Base-by-base conservation (phyloP, 2,329 filamentous ascomycete species). In the Alternaria novae-zelandiae region DNA sequence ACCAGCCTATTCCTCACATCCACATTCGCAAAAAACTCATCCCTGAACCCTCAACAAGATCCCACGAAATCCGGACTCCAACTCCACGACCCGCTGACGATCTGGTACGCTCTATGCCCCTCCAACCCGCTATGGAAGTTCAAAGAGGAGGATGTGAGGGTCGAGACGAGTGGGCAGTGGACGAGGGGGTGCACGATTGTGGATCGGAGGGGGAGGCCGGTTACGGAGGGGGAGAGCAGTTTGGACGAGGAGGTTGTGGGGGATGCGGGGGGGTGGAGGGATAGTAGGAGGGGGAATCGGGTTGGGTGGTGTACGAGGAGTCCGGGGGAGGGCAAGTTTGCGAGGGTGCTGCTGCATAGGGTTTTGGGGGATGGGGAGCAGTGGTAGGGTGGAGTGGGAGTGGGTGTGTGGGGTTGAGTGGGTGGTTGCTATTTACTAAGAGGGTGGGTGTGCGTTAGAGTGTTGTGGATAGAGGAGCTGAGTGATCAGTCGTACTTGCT, bases 81-180 rank as follows among this genome's bases (percentile, higher is more conserved):
- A 57, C 71, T 86, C 8, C 84, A 86, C 65, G 84, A 86, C 66
- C 84, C 84, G 6, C 71, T 81, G 13, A 75, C 74, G 3, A 72
- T 82, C 3, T 82, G 79, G 79, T 81, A 81, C 59, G 72, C 70
- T 6, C 55, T 80, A 2, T 67, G 66, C 1, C 13, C 70, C 2
- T 36, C 45, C 2, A 63, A 73, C 21, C 13, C 64, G 0, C 59
- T 54, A 1, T 83, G 82, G 82, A 65, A 76, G 23, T 76, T 83
- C 55, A 74, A 71, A 17, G 68, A 73, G n/a, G 75, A 97, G 79
- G 96, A 99, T 78, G 90, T 99, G 59, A 87, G 96, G 20, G 85
- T 99, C 44, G 96, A 99, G 82, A 96, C 94, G 0, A 83, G 87
- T 3, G 96, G 95, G 2, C 96, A 98, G 83, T 99, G 96, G 96